phyloP scores from a whole-genome alignment of 164 flowering plant genomes.

The Magnolia kwangsiensis region DNA sequence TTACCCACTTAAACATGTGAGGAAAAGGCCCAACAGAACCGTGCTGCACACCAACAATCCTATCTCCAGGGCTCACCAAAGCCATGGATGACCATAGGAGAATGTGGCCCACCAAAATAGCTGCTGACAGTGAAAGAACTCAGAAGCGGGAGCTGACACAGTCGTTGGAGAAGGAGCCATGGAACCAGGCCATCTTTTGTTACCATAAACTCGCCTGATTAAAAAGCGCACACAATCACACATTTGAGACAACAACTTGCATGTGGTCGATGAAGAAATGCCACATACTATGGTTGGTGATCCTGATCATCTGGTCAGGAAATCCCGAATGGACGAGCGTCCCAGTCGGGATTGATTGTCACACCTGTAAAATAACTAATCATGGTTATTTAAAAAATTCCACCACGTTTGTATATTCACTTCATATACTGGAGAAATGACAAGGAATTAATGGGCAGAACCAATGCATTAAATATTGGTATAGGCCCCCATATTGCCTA shows the following conservation, averaged over 20 bases:
- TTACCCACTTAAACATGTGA: neutral
- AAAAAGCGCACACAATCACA: no score
- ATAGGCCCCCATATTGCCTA: no score
- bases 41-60: neutral
- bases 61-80: neutral
- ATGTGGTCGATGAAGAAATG: neutral
- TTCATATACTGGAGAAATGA: no score
- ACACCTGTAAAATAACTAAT: neutral
- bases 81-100: neutral
- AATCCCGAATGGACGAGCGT: neutral
- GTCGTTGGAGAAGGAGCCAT: no score
- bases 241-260: no score
- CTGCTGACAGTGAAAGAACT: neutral
- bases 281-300: neutral
- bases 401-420: no score
- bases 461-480: no score
- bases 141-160: no score
- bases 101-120: neutral
- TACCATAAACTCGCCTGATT: no score
- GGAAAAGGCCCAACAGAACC: neutral
- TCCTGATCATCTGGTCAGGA: neutral
- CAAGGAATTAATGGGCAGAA: no score
- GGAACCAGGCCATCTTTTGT: no score
- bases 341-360: neutral
- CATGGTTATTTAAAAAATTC: no score